These are phyloP conservation scores for Neurospora discreta DNA, from an alignment of 495 filamentous ascomycete species.

Conservation along the genomic window DNA sequence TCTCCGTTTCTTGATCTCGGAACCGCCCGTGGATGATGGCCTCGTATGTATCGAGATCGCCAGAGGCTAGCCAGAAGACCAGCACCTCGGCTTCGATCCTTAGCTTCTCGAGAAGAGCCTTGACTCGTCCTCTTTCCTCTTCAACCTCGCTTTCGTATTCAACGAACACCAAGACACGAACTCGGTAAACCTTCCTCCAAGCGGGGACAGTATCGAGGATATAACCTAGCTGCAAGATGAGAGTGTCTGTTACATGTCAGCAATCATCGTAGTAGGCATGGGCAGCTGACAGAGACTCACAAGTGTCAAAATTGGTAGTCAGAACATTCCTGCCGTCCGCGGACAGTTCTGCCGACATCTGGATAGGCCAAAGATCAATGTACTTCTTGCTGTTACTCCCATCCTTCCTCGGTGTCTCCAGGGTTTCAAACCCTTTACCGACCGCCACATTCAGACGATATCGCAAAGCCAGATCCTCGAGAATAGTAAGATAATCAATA, in stretches of 20 bases:
- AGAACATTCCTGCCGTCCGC: slow-evolving; percentile 56
- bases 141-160: slow-evolving; percentile 80
- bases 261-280: no score
- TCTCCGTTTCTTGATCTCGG: slow-evolving; percentile 32
- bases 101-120: slow-evolving; percentile 65
- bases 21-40: slow-evolving; percentile 60
- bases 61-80: slow-evolving; percentile 74
- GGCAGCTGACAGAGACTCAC: slow-evolving; percentile 18
- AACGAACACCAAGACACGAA: slow-evolving; percentile 76
- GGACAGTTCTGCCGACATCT: slow-evolving; percentile 65
- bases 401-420: slow-evolving; percentile 55
- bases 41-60: slow-evolving; percentile 61
- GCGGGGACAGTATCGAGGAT: slow-evolving; percentile 74
- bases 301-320: slow-evolving; percentile 88
- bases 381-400: slow-evolving; percentile 56
- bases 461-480: slow-evolving; percentile 70
- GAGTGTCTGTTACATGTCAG: slow-evolving; percentile 41
- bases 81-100: slow-evolving; percentile 69
- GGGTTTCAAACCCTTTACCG: slow-evolving; percentile 67
- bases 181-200: slow-evolving; percentile 65
- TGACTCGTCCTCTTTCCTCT: slow-evolving; percentile 65
- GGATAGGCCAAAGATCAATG: slow-evolving; percentile 85
- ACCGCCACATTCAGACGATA: slow-evolving; percentile 79
- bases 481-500: slow-evolving; percentile 65
- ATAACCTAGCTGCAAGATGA: slow-evolving; percentile 77